Evolutionary conservation across 2,329 filamentous ascomycete genomes (phyloP), one percentile per base, ranked within the genome.

Genomic region (Exutisphaerella laricina): DNA sequence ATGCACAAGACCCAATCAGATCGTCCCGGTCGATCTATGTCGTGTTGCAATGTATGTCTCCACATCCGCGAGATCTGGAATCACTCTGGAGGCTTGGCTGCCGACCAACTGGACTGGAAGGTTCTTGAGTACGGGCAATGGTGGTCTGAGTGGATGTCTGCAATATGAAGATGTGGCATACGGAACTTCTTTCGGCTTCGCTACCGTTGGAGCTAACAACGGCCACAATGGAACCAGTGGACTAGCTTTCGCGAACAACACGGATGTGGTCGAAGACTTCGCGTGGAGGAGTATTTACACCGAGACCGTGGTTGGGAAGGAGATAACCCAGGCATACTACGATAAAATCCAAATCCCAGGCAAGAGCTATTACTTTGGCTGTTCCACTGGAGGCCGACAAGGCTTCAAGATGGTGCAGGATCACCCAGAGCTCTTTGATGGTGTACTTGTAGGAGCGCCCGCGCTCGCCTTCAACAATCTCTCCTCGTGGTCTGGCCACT

Each of bases 211-310:
- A 8, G 63, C 62, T 2, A 69, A 70, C 51, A 69, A 60, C 10
- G 67, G 68, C 1, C 67, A 70, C 43, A 66, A 70, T 39, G 68
- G 68, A 6, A 66, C 62, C 4, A 66, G 63, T 3, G 73, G 72
- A n/a, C 41, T 57, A 17, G 61, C 69, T 0, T 75, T 75, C 20
- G 4, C 69, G 37, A 61, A 68, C 13, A 70, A 72, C 16, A 56
- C 65, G 0, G 70, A 70, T 13, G 62, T 72, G 6, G 51, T 75
- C 1, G 61, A 65, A 25, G 73, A 75, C 46, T 75, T 73, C 49
- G 70, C 68, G 7, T 73, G 68, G 28, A 43, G 56, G 7, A 51
- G 48, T 18, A 29, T 60, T 12, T 54, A 58, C 41, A 57, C 55
- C n/a, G 58, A 55, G 28, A 56, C 56, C 5, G 45, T 59, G 10